These are phyloP conservation scores for Blastomyces parvus DNA, from an alignment of 2,329 filamentous ascomycete genomes.

Conservation along the genomic window DNA sequence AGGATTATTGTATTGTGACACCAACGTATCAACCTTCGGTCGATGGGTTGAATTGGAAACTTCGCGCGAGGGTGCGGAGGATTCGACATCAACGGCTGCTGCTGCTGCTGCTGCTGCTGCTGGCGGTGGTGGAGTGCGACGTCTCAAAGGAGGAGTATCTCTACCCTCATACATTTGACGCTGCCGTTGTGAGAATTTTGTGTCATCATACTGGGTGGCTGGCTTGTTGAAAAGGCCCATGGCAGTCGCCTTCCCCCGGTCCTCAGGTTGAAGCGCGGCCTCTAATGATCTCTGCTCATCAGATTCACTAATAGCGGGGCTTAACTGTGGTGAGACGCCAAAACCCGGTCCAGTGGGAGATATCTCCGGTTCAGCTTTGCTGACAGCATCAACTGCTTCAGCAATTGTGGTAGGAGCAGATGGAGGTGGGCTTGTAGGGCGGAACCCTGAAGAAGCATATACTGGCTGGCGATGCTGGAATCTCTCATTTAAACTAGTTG, in stretches of 20 bases:
- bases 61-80: slow-evolving; percentile 23
- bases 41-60: slow-evolving; percentile 31
- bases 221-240: slow-evolving; percentile 65
- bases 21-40: slow-evolving; percentile 30
- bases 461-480: slow-evolving; percentile 29
- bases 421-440: slow-evolving; percentile 36
- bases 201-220: slow-evolving; percentile 67
- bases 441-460: slow-evolving; percentile 21
- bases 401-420: slow-evolving; percentile 31
- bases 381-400: slow-evolving; percentile 30
- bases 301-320: slow-evolving; percentile 61
- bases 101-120: too few species aligned
- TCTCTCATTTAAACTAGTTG: slow-evolving; percentile 54
- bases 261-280: slow-evolving; percentile 60
- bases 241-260: slow-evolving; percentile 73
- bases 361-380: slow-evolving; percentile 26
- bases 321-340: slow-evolving; percentile 48
- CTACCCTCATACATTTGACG: slow-evolving; percentile 68
- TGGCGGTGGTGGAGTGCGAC: slow-evolving; percentile 13
- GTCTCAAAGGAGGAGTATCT: slow-evolving; percentile 47
- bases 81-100: slow-evolving; percentile 18
- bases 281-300: slow-evolving; percentile 56
- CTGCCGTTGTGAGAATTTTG: slow-evolving; percentile 73
- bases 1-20: slow-evolving; percentile 30
- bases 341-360: slow-evolving; percentile 25